Percentiles rank a stretch among this genome's conserved stretches.
These are phyloP conservation scores for Tilletia setariae DNA, from an alignment of 1,284 basidiomycete genomes.

Conservation along the genomic window DNA sequence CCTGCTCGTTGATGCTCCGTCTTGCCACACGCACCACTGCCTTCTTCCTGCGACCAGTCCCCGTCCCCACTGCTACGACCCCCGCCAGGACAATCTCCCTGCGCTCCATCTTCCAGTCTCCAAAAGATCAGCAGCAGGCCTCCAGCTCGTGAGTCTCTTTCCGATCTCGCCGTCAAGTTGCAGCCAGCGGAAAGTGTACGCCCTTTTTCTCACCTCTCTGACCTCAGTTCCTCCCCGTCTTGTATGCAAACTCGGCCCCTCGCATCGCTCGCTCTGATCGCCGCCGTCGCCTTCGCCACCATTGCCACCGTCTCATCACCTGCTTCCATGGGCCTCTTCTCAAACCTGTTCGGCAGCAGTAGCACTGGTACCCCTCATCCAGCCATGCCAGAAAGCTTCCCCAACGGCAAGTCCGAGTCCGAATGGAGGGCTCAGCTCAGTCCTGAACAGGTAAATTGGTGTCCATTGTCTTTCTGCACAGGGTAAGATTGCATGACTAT, in stretches of 20 bases:
- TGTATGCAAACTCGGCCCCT: neutral
- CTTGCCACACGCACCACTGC: neutral
- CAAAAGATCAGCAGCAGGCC: neutral
- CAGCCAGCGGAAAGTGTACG: no score
- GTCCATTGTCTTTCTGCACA: neutral
- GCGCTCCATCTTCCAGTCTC: neutral
- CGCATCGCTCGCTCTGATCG: neutral
- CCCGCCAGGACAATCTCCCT: neutral
- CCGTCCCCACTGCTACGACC: neutral
- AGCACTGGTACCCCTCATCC: slow-evolving; percentile 3
- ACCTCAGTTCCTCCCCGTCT: neutral
- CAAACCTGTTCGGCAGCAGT: neutral
- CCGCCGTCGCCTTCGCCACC: neutral
- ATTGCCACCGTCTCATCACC: slow-evolving; percentile 6
- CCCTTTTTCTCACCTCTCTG: neutral
- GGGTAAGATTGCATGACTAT: neutral
- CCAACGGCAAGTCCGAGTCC: slow-evolving; percentile 66
- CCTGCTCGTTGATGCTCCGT: neutral
- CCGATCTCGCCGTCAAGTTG: no score
- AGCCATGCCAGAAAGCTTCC: slow-evolving; percentile 13
- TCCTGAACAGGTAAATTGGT: slow-evolving; percentile 69
- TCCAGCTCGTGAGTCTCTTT: neutral
- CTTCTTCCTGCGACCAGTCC: neutral
- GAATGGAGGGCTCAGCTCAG: slow-evolving; percentile 82
- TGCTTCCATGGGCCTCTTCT: neutral